Evolutionary conservation across 164 flowering plant genomes (phyloP).

Genomic region (Magnolia sinica): DNA sequence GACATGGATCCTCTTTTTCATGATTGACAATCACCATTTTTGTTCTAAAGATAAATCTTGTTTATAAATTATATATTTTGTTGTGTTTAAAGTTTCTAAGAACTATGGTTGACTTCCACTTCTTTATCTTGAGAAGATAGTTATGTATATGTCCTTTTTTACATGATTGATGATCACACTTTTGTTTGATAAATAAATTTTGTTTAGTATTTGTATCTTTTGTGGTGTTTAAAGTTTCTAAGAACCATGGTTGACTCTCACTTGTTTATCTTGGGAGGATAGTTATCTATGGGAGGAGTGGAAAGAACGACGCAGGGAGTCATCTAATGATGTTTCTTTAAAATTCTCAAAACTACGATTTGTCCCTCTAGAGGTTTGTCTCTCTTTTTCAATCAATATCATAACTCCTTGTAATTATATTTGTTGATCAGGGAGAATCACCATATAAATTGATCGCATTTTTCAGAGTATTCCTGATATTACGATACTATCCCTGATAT

Average conservation of each 20-base stretch:
- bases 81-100: too few species aligned
- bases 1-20: too few species aligned
- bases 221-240: background rate
- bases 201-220: background rate
- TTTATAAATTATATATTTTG: background rate
- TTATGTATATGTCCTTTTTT: background rate
- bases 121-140: background rate
- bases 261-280: conserved; percentile 16
- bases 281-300: conserved; percentile 95
- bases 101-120: background rate
- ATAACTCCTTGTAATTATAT: too few species aligned
- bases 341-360: conserved; percentile 69
- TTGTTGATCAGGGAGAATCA: background rate
- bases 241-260: background rate
- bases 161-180: background rate
- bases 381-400: background rate
- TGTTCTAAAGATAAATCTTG: background rate
- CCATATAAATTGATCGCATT: background rate
- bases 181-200: background rate
- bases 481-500: too few species aligned
- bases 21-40: too few species aligned
- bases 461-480: too few species aligned
- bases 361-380: conserved; percentile 72
- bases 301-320: conserved; percentile 73
- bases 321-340: conserved; percentile 49